Evolutionary conservation across 1,284 basidiomycete genomes (phyloP).

Genomic region (Thecaphora frezii): DNA sequence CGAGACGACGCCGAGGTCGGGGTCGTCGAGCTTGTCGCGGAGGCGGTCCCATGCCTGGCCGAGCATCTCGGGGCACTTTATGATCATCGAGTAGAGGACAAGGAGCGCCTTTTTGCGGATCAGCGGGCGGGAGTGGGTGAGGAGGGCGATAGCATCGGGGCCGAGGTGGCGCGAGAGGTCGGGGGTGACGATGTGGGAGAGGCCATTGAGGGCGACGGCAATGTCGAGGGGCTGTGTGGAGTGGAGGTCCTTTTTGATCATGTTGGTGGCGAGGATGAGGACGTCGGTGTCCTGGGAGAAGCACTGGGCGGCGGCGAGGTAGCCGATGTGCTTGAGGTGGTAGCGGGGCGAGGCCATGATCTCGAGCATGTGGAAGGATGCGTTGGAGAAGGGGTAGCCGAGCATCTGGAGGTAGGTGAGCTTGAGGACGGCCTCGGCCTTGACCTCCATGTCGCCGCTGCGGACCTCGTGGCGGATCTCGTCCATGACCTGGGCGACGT

Average conservation of each 20-base stretch:
- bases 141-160: constrained; percentile 80
- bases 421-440: constrained; percentile 91
- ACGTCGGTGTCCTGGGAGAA: constrained; percentile 94
- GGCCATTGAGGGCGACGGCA: constrained; percentile 78
- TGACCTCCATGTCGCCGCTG: constrained; percentile 93
- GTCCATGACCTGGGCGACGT: constrained; percentile 62
- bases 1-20: constrained; percentile 73
- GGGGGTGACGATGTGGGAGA: constrained; percentile 83
- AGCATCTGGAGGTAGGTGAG: constrained; percentile 95
- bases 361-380: constrained; percentile 79
- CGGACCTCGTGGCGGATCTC: constrained; percentile 88
- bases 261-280: constrained; percentile 93
- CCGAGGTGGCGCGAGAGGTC: constrained; percentile 86
- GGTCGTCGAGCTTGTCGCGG: constrained; percentile 68
- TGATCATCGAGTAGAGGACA: constrained; percentile 66
- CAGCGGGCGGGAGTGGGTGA: constrained; percentile 81
- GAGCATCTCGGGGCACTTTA: constrained; percentile 45
- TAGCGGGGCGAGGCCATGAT: constrained; percentile 91
- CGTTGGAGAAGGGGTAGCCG: constrained; percentile 65
- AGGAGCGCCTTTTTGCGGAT: constrained; percentile 87
- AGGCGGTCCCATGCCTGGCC: constrained; percentile 63
- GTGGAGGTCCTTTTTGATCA: constrained; percentile 93
- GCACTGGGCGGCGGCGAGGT: constrained; percentile 88
- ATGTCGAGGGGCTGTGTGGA: constrained; percentile 73
- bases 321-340: constrained; percentile 92